Evolutionary conservation across 257 asterid genomes (phyloP).

Genomic region (Solanum piurae): DNA sequence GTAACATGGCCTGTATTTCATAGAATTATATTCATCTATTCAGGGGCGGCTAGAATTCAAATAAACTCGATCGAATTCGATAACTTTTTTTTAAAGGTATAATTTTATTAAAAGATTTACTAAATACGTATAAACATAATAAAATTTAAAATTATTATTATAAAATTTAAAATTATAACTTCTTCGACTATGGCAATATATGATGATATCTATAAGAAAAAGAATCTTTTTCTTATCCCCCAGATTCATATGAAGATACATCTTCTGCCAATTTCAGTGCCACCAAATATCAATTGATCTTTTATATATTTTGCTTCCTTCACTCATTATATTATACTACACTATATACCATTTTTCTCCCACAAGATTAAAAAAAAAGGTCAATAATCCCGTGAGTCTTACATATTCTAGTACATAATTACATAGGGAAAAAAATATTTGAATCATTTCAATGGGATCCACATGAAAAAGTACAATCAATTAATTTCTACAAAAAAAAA

Average conservation of each 20-base stretch:
- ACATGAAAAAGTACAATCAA: neutral
- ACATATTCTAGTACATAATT: neutral
- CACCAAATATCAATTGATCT: neutral
- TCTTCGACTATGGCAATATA: neutral
- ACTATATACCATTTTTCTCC: neutral
- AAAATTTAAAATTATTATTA: too few species aligned
- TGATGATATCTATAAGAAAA: neutral
- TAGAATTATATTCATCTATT: neutral
- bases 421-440: neutral
- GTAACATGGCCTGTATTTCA: conserved; percentile 53
- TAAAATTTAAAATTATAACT: too few species aligned
- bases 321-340: neutral
- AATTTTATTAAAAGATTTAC: too few species aligned
- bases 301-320: neutral
- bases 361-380: neutral
- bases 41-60: too few species aligned
- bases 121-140: too few species aligned
- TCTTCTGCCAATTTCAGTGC: conserved; percentile 13
- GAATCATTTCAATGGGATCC: neutral
- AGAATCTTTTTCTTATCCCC: neutral
- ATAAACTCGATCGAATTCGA: rapidly evolving
- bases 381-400: neutral
- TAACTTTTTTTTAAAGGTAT: rapidly evolving
- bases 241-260: conserved; percentile 12
- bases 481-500: neutral